Evolutionary conservation across 202 grass and related monocot genomes (phyloP), one percentile per base, ranked within the genome.

Genomic region (Eragrostis tef): DNA sequence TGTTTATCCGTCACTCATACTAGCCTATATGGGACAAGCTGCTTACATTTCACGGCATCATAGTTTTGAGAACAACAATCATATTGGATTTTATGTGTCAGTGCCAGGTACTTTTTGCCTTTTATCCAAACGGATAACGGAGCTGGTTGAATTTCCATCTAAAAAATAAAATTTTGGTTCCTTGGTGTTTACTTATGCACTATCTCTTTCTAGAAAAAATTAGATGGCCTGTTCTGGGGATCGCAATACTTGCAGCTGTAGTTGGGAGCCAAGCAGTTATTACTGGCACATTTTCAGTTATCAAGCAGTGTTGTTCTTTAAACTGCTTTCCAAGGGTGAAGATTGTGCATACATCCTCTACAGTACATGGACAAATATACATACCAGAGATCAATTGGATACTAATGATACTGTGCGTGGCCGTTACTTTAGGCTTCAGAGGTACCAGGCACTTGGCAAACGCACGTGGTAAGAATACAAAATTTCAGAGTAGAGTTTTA

Each of bases 301-400:
- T 98, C 71, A 98, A 98, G 67, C 94, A 98, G 65, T 98, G 92
- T 26, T 91, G 81, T 29, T 86, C 92, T 56, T 89, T 94, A 72
- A 86, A 79, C 71, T 98, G 95, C 79, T 98, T 98, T 65, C 95
- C 95, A 6, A 82, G 85, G 73, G 92, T 98, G 76, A 98, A 98
- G 90, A 89, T 94, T 34, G 77, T 98, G 70, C 94, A 98, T 74
- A 98, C 94, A 50, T 98, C 94, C 24, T 91, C 90, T 11, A 89
- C 82, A 22, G 84, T 93, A 25, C 94, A 94, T 64, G 94, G 94
- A 2, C 94, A 94, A 79, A 93, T 98, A 87, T 98, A 98, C 77
- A 94, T 98, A 68, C 94, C 94, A 14, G 92, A 97, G 83, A 97
- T 94, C 75, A 97, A 97, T 58, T 94, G 94, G 94, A 97, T 87